Evolutionary conservation across 23 red algal genomes (phyloP).

Genomic region (Agarophyton chilense): DNA sequence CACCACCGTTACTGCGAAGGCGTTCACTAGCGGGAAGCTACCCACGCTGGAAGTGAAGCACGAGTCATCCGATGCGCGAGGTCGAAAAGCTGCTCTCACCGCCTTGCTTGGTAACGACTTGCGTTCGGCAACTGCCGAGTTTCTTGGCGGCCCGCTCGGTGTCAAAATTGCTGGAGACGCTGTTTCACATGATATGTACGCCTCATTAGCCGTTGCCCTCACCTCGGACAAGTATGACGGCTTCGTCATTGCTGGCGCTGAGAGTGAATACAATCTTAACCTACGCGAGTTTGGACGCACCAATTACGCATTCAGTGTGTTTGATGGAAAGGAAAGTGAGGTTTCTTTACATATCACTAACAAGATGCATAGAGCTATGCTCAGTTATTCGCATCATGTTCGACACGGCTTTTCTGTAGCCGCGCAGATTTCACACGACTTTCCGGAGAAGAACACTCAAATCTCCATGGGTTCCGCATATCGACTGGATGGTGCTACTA

Average conservation of each 20-base stretch:
- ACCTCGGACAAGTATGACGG: conserved; percentile 49
- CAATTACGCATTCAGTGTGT: conserved; percentile 63
- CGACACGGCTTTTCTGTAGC: conserved; percentile 73
- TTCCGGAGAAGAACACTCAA: conserved; percentile 28
- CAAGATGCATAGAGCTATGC: conserved; percentile 24
- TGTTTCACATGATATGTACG: conserved; percentile 3
- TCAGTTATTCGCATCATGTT: conserved; percentile 88
- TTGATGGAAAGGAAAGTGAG: conserved; percentile 86
- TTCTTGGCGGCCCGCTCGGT: conserved; percentile 40
- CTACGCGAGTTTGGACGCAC: conserved; percentile 18
- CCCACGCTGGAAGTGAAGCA: conserved; percentile 60
- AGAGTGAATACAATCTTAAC: conserved; percentile 31
- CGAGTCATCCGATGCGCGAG: conserved; percentile 41
- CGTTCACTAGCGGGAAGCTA: conserved; percentile 42
- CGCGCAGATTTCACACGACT: conserved; percentile 64
- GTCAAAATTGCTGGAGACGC: conserved; percentile 47
- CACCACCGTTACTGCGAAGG: conserved; percentile 64
- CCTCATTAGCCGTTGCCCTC: conserved; percentile 28
- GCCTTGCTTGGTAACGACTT: conserved; percentile 12
- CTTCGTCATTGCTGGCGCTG: conserved; percentile 60
- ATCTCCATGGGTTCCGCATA: conserved; percentile 67
- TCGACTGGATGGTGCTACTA: conserved; percentile 69
- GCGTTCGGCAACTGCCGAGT: conserved; percentile 41
- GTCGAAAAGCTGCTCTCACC: conserved; percentile 40
- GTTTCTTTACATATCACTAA: conserved; percentile 30